These are phyloP conservation scores for Grosmannia huntii DNA, from an alignment of 2,329 filamentous ascomycete species.

Conservation along the genomic window DNA sequence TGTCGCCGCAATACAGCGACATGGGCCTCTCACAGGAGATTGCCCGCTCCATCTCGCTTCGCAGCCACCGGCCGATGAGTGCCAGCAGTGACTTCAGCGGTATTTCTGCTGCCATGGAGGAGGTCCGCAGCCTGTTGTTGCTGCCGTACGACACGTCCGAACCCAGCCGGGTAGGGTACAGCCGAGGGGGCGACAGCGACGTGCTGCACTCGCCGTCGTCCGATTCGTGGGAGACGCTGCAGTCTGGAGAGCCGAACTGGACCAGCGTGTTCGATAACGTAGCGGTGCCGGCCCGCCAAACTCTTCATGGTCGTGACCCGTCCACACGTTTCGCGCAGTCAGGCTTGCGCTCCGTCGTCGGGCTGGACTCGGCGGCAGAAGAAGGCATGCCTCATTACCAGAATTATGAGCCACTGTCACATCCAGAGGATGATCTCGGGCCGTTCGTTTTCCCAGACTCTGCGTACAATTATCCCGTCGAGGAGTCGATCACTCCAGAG, in stretches of 20 bases:
- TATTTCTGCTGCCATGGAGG: slow-evolving; percentile 12
- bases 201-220: slow-evolving; percentile 2
- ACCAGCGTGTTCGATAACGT: slow-evolving; percentile 8
- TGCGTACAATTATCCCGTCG: neutral
- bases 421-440: neutral
- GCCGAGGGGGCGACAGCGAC: neutral
- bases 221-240: slow-evolving; percentile 11
- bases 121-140: slow-evolving; percentile 10
- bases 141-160: slow-evolving; percentile 3
- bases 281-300: neutral
- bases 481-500: neutral
- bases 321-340: neutral
- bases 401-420: neutral
- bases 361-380: neutral
- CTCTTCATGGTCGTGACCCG: neutral
- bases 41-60: slow-evolving; percentile 8
- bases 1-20: neutral
- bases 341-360: neutral
- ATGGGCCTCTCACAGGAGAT: slow-evolving; percentile 8
- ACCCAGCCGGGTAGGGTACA: neutral
- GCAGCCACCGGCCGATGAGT: neutral
- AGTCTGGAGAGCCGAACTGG: slow-evolving; percentile 12
- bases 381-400: neutral
- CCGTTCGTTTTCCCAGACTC: neutral
- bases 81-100: slow-evolving; percentile 1